A percentile compares a stretch with the other conserved stretches of the same genome.
Conservation (phyloP, 2,329 filamentous ascomycete genomes). For the Fusarium phyllophilum region DNA sequence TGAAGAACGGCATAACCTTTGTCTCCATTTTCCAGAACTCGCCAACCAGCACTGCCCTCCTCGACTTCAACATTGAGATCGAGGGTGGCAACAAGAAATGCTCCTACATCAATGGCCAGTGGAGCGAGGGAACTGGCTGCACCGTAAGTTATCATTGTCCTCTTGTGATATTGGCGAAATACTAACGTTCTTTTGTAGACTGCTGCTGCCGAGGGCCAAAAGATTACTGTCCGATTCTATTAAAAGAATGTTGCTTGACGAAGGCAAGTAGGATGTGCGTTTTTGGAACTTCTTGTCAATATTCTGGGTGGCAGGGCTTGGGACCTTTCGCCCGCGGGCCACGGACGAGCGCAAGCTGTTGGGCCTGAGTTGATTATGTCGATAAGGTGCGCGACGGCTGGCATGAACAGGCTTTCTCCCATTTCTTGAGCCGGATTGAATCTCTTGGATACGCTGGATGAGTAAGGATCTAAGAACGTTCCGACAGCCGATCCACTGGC, state of each 20-base stretch:
- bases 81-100: constrained; percentile 72
- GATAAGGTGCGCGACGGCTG: constrained; percentile 11
- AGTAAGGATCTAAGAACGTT: constrained; percentile 29
- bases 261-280: constrained; percentile 34
- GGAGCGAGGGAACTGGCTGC: constrained; percentile 73
- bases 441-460: constrained; percentile 36
- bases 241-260: constrained; percentile 32
- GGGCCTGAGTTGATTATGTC: constrained; percentile 20
- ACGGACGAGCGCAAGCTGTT: constrained; percentile 32
- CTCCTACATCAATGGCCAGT: constrained; percentile 72
- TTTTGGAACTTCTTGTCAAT: constrained; percentile 51
- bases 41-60: constrained; percentile 74
- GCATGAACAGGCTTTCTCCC: constrained; percentile 26
- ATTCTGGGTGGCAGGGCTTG: constrained; percentile 44
- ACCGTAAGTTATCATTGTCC: constrained; percentile 71
- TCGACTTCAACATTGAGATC: constrained; percentile 85
- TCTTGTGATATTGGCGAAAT: background rate
- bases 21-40: constrained; percentile 86
- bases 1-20: constrained; percentile 74
- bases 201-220: constrained; percentile 53
- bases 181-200: constrained; percentile 51
- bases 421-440: constrained; percentile 36
- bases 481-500: constrained; percentile 27
- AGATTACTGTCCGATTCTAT: constrained; percentile 58
- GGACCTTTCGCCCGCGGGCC: constrained; percentile 33